Evolutionary conservation across 352 stramenopile species (phyloP).

Genomic region (Pythium chondricola): DNA sequence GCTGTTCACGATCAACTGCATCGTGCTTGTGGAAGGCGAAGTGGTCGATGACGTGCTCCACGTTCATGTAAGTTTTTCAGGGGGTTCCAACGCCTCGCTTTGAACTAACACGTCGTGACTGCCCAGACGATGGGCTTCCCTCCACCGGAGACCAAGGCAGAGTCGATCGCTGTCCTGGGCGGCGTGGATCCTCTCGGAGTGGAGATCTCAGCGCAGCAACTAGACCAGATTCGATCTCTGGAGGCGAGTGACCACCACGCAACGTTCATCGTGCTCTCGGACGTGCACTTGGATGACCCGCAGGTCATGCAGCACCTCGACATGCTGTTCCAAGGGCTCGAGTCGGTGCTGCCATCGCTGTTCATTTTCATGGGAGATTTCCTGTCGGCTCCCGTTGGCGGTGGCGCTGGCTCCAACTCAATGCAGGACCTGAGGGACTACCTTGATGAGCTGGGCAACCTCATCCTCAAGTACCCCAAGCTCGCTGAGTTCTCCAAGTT

Average conservation of each 20-base stretch:
- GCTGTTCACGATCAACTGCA: conserved; percentile 89
- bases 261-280: conserved; percentile 91
- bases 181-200: conserved; percentile 78
- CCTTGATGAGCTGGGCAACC: conserved; percentile 84
- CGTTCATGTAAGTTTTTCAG: conserved; percentile 54
- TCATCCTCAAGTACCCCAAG: conserved; percentile 86
- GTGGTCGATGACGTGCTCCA: conserved; percentile 90
- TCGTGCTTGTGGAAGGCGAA: conserved; percentile 91
- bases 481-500: conserved; percentile 85
- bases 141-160: conserved; percentile 76
- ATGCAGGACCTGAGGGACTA: conserved; percentile 81
- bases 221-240: conserved; percentile 70
- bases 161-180: conserved; percentile 69
- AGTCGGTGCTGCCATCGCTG: conserved; percentile 65
- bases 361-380: conserved; percentile 96
- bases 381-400: conserved; percentile 70
- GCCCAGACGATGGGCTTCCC: conserved; percentile 88
- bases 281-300: conserved; percentile 92
- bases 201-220: conserved; percentile 72
- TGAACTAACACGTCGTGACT: no score
- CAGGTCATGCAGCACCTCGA: conserved; percentile 87
- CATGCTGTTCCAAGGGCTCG: conserved; percentile 84
- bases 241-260: conserved; percentile 79
- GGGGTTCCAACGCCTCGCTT: no score
- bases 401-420: conserved; percentile 53